These are phyloP conservation scores for Penicillium sp. DNA, from an alignment of 2,329 filamentous ascomycete species.

Conservation along the genomic window DNA sequence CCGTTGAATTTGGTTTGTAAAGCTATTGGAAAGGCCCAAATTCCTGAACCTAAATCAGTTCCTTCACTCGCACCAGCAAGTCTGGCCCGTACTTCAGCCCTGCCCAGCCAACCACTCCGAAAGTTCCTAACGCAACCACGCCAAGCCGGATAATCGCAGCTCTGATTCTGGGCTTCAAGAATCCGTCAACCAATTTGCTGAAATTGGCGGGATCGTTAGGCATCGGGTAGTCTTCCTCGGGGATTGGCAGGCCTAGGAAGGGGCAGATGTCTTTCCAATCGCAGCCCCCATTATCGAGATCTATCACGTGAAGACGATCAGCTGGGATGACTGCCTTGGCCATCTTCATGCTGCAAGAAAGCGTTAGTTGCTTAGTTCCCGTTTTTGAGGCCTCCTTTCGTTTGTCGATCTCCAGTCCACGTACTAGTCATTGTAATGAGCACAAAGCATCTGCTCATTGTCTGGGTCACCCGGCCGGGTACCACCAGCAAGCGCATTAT, in stretches of 20 bases:
- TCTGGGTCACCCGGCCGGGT: conserved; percentile 15
- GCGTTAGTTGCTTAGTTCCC: background rate
- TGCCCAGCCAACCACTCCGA: conserved; percentile 18
- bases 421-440: conserved; percentile 26
- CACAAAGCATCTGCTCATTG: conserved; percentile 15
- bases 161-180: conserved; percentile 15
- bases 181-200: conserved; percentile 9
- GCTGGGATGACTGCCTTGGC: conserved; percentile 22
- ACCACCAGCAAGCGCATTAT: conserved; percentile 10
- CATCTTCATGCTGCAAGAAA: conserved; percentile 16
- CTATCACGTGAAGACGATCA: conserved; percentile 21
- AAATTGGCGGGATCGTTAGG: conserved; percentile 26
- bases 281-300: conserved; percentile 22
- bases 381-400: background rate
- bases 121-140: conserved; percentile 8
- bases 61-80: conserved; percentile 2
- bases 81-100: conserved; percentile 9
- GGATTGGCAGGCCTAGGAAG: conserved; percentile 22
- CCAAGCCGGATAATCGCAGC: conserved; percentile 16
- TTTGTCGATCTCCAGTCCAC: background rate
- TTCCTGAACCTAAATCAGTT: background rate
- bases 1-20: too few relatives aligned
- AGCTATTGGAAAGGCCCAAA: background rate
- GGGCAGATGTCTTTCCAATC: conserved; percentile 29
- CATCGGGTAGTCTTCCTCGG: conserved; percentile 22